A percentile compares a stretch with the other conserved stretches of the same genome.
Conservation (phyloP, 176 grass and related monocot genomes). For the Oryza rufipogon region DNA sequence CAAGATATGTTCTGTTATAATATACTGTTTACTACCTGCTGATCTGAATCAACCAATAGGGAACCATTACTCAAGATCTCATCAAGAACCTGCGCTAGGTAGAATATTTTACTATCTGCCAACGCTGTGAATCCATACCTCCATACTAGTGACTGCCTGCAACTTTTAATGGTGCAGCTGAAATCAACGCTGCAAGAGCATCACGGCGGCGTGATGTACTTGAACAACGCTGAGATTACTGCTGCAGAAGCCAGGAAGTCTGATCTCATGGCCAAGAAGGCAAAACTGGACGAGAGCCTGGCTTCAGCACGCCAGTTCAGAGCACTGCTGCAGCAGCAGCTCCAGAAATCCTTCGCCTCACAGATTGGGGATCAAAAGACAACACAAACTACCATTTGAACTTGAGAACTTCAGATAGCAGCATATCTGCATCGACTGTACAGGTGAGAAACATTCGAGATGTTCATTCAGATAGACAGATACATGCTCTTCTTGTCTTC, state of each 20-base stretch:
- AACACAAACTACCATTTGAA: conserved; percentile 30
- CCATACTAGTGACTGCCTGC: neutral
- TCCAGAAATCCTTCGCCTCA: conserved; percentile 63
- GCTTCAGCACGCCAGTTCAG: conserved; percentile 55
- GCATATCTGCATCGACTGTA: neutral
- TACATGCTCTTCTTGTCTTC: neutral
- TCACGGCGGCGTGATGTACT: conserved; percentile 48
- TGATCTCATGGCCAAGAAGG: conserved; percentile 67
- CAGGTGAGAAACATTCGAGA: neutral
- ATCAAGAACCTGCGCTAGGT: conserved; percentile 23
- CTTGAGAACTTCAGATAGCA: conserved; percentile 8
- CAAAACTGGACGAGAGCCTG: conserved; percentile 65
- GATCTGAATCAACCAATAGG: conserved; percentile 32
- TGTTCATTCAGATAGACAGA: neutral
- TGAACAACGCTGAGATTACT: conserved; percentile 50
- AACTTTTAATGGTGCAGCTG: conserved; percentile 49
- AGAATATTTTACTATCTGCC: conserved; percentile 2
- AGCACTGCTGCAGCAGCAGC: conserved; percentile 68
- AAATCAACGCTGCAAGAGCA: conserved; percentile 65
- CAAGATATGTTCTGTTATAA: conserved; percentile 3
- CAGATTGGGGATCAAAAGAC: conserved; percentile 43
- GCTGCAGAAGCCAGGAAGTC: conserved; percentile 68
- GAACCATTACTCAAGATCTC: conserved; percentile 24
- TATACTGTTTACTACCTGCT: conserved; percentile 30
- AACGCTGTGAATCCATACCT: neutral